Conservation (phyloP, 2,329 filamentous ascomycete genomes). For the Xylaria sp. region DNA sequence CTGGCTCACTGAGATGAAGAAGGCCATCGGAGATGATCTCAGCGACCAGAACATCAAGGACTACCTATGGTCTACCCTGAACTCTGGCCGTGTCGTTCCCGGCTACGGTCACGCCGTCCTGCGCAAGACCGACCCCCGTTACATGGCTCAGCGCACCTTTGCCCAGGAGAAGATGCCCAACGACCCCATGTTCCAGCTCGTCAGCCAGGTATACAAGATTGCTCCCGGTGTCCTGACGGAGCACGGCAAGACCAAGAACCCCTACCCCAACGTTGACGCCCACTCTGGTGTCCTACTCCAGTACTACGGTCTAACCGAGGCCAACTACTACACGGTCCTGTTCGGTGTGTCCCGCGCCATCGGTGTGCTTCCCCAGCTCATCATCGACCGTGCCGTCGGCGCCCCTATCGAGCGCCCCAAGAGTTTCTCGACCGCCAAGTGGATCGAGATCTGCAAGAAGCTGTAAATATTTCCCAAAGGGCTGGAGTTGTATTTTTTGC, state of each 20-base stretch:
- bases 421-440: constrained; percentile 97
- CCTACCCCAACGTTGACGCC: constrained; percentile 97
- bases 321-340: constrained; percentile 99
- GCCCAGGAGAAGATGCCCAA: constrained; percentile 90
- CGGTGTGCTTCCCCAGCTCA: constrained; percentile 98
- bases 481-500: constrained; percentile 32
- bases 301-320: constrained; percentile 98
- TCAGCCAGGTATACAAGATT: constrained; percentile 99
- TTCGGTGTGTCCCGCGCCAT: constrained; percentile 98
- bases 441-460: constrained; percentile 91
- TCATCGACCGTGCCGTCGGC: constrained; percentile 97
- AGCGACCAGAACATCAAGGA: constrained; percentile 96
- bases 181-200: constrained; percentile 99
- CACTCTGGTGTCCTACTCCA: constrained; percentile 99
- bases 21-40: constrained; percentile 87
- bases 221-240: constrained; percentile 96
- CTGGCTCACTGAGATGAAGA: constrained; percentile 99
- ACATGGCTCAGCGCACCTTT: constrained; percentile 97
- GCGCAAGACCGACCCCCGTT: constrained; percentile 99
- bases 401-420: constrained; percentile 98
- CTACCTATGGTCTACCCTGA: constrained; percentile 98
- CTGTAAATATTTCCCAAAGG: constrained; percentile 63
- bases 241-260: constrained; percentile 99
- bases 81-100: constrained; percentile 92
- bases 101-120: constrained; percentile 99